phyloP scores from a whole-genome alignment of 2,329 filamentous ascomycete species.

The Claviceps cyperi region DNA sequence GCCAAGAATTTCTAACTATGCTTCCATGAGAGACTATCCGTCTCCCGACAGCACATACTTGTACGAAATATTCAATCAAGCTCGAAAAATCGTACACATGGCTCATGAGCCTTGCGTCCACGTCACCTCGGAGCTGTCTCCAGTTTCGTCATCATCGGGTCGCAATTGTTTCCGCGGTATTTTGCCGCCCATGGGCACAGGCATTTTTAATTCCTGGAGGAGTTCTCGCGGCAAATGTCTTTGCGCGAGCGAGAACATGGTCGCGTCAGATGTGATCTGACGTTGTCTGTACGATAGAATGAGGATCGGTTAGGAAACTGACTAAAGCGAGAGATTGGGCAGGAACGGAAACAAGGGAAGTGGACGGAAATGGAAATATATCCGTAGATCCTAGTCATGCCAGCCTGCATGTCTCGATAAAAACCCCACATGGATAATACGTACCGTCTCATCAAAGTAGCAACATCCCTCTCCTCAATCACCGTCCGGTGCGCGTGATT shows the following conservation, averaged over 20 bases:
- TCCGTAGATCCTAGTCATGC: too few species aligned
- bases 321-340: background rate
- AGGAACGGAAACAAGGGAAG: conserved; percentile 6
- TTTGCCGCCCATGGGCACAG: conserved; percentile 37
- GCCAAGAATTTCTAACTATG: conserved; percentile 55
- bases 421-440: background rate
- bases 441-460: conserved; percentile 71
- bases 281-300: conserved; percentile 49
- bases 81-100: background rate
- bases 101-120: conserved; percentile 11
- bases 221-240: conserved; percentile 70
- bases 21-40: background rate
- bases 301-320: conserved; percentile 9
- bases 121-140: conserved; percentile 14
- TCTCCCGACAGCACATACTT: background rate
- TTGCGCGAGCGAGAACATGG: conserved; percentile 73
- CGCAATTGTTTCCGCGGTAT: conserved; percentile 24
- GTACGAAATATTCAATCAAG: background rate
- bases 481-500: conserved; percentile 70
- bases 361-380: background rate
- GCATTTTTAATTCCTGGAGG: conserved; percentile 67
- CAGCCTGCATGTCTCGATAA: background rate
- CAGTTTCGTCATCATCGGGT: conserved; percentile 20
- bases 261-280: conserved; percentile 55
- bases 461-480: conserved; percentile 73